phyloP scores from a whole-genome alignment of 139 green algal genomes.

The Chlorella sorokiniana region DNA sequence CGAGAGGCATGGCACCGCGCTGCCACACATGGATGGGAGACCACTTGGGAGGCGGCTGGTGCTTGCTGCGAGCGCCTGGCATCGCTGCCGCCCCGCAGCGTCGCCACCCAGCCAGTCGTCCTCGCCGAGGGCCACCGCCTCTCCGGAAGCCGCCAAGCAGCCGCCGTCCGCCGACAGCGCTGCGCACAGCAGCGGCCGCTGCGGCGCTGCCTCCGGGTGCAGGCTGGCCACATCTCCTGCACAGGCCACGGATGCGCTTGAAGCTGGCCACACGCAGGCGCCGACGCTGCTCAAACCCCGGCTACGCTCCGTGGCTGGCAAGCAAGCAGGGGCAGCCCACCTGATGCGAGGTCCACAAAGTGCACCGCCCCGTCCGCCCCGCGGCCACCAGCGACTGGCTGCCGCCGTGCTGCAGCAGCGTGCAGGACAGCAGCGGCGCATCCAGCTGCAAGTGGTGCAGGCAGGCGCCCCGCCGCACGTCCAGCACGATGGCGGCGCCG shows the following conservation, averaged over 20 bases:
- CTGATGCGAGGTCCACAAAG: slow-evolving; percentile 6
- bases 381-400: slow-evolving; percentile 2
- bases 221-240: slow-evolving; percentile 19
- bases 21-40: slow-evolving; percentile 29
- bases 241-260: background rate
- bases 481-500: slow-evolving; percentile 7
- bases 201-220: slow-evolving; percentile 1
- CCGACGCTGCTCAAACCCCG: too few relatives aligned
- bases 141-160: slow-evolving; percentile 13
- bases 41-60: slow-evolving; percentile 17
- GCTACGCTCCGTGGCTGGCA: too few relatives aligned
- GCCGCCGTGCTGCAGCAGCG: background rate
- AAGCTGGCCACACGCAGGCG: too few relatives aligned
- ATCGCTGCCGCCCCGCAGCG: background rate
- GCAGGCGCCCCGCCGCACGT: slow-evolving; percentile 12
- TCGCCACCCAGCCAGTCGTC: background rate
- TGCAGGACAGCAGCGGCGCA: slow-evolving; percentile 20
- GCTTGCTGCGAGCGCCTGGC: background rate
- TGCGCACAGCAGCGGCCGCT: slow-evolving; percentile 17
- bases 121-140: slow-evolving; percentile 3
- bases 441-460: slow-evolving; percentile 27
- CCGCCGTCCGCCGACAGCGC: slow-evolving; percentile 15
- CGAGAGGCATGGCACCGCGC: too few relatives aligned
- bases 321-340: too few relatives aligned
- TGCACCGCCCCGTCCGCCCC: slow-evolving; percentile 8